Base-by-base conservation (phyloP, 176 grass and related monocot genomes). In the Ensete ventricosum region DNA sequence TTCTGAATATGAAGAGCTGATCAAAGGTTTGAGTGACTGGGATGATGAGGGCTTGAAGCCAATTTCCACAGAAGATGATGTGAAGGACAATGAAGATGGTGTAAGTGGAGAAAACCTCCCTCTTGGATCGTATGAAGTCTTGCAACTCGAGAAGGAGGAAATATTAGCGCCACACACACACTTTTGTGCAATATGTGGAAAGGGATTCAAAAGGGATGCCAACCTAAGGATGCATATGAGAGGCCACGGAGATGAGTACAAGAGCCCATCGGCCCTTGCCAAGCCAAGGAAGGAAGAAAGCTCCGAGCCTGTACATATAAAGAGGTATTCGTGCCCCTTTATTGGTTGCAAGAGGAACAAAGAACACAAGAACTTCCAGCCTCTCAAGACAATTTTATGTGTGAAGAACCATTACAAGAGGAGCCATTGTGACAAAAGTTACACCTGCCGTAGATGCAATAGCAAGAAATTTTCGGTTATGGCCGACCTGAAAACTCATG, bases 161-260 rank as follows among this genome's bases (percentile, higher is more conserved):
- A 96, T 96, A 54, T 58, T 96, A 73, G 92, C 92, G 0, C 92
- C 92, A 0, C 88, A 96, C 67, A 87, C 88, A 0, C 92, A 96
- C 22, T 89, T 96, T 55, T 96, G 92, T 62, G 1, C 81, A 24
- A 96, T 96, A 26, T 96, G 92, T 51, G 82, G 84, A 11, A 96
- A 96, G 59, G 88, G 92, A 9, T 96, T 96, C 81, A 96, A 96
- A 71, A 81, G 92, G 51, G 88, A 91, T 48, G 92, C 88, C 0
- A 96, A 96, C 65, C 82, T 91, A 52, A 78, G 92, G 60, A 96
- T 96, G 92, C 92, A 96, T 65, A 96, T 91, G 92, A 82, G 88
- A 81, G 88, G 92, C 22, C 88, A 91, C 2, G 88, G 84, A 2
- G 86, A 96, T 24, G 81, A 96, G 71, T 96, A 96, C 82, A 91